Conservation (phyloP, 768 basidiomycete species). For the Exidia glandulosa region DNA sequence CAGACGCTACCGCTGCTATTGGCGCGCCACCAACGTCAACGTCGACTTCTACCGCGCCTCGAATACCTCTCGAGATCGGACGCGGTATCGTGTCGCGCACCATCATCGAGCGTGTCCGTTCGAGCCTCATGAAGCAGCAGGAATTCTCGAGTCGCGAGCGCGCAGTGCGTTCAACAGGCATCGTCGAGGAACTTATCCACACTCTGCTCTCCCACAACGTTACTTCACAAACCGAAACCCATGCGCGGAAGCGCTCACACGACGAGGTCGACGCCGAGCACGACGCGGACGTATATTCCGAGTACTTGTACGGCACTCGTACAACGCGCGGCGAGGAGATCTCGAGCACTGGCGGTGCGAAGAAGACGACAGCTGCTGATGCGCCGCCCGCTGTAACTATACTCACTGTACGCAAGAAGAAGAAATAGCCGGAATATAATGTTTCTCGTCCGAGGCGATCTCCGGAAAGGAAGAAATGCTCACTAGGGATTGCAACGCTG, state of each 20-base stretch:
- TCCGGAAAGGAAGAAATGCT: too few species aligned
- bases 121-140: constrained; percentile 56
- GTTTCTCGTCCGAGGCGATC: too few species aligned
- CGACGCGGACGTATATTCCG: not conserved
- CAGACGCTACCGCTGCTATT: constrained; percentile 17
- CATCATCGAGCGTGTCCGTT: constrained; percentile 59
- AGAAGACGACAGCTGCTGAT: constrained; percentile 1
- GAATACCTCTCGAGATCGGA: too few species aligned
- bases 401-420: constrained; percentile 47
- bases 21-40: constrained; percentile 2
- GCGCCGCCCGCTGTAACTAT: constrained; percentile 36
- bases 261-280: not conserved
- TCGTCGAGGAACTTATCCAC: constrained; percentile 37
- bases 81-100: constrained; percentile 41
- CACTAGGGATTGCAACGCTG: too few species aligned
- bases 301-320: not conserved
- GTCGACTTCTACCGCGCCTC: too few species aligned
- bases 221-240: not conserved
- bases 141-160: constrained; percentile 65
- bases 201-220: not conserved
- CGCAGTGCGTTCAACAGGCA: constrained; percentile 57
- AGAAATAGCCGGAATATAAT: too few species aligned
- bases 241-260: not conserved
- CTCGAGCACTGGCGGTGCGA: constrained; percentile 1
- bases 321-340: not conserved